A percentile compares a stretch with the other conserved stretches of the same genome.
phyloP scores from a whole-genome alignment of 495 filamentous ascomycete species.

The Trichoderma gamsii region DNA sequence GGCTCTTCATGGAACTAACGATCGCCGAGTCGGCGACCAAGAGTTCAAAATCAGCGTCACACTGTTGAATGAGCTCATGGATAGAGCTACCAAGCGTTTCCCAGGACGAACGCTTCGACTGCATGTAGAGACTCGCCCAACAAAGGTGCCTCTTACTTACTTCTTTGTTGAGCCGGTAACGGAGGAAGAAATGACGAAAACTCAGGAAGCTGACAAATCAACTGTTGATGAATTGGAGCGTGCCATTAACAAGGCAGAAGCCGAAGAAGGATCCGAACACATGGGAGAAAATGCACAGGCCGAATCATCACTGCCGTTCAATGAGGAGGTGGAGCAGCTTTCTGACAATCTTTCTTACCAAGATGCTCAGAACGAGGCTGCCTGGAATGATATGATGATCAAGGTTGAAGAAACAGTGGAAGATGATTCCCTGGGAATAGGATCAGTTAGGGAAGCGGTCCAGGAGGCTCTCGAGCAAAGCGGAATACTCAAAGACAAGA shows the following conservation, averaged over 20 bases:
- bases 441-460: slow-evolving; percentile 37
- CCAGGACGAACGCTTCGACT: slow-evolving; percentile 72
- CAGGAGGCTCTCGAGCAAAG: slow-evolving; percentile 39
- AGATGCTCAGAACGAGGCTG: slow-evolving; percentile 21
- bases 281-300: slow-evolving; percentile 16
- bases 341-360: not conserved
- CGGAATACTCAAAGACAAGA: slow-evolving; percentile 33
- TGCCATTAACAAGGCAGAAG: slow-evolving; percentile 29
- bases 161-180: slow-evolving; percentile 82
- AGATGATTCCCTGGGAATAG: slow-evolving; percentile 45
- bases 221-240: slow-evolving; percentile 63
- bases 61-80: slow-evolving; percentile 68
- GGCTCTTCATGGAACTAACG: slow-evolving; percentile 65
- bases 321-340: slow-evolving; percentile 16
- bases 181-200: slow-evolving; percentile 59
- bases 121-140: slow-evolving; percentile 74
- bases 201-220: slow-evolving; percentile 60
- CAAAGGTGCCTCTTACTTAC: slow-evolving; percentile 64
- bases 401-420: slow-evolving; percentile 51
- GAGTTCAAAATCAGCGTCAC: slow-evolving; percentile 79
- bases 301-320: slow-evolving; percentile 8
- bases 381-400: slow-evolving; percentile 49
- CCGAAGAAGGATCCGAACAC: slow-evolving; percentile 25
- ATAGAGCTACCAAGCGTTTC: slow-evolving; percentile 66
- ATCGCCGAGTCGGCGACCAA: slow-evolving; percentile 65